These are phyloP conservation scores for Apiospora hydei DNA, from an alignment of 2,329 filamentous ascomycete genomes.

Conservation along the genomic window DNA sequence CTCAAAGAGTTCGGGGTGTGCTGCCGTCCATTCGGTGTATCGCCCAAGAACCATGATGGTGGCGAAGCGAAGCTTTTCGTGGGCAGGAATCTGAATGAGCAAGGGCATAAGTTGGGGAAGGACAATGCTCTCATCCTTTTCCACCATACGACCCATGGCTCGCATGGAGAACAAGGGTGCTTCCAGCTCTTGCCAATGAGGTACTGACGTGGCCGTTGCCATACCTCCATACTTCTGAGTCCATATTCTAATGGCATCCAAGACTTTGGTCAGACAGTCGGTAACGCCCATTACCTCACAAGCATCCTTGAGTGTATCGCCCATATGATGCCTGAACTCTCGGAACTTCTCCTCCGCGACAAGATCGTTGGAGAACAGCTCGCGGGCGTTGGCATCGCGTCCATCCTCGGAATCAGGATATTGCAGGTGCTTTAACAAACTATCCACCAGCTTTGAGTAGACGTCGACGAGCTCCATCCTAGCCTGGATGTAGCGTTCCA, in stretches of 20 bases:
- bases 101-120: slow-evolving; percentile 91
- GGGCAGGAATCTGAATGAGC: slow-evolving; percentile 90
- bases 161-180: slow-evolving; percentile 94
- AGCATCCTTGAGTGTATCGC: slow-evolving; percentile 95
- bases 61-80: slow-evolving; percentile 98
- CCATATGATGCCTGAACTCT: slow-evolving; percentile 96
- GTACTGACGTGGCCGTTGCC: slow-evolving; percentile 76
- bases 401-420: slow-evolving; percentile 80
- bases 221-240: slow-evolving; percentile 81
- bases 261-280: slow-evolving; percentile 89
- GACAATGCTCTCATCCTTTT: slow-evolving; percentile 84
- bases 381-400: slow-evolving; percentile 64
- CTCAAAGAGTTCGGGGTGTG: slow-evolving; percentile 91
- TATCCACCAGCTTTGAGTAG: slow-evolving; percentile 88
- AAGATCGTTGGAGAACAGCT: slow-evolving; percentile 94
- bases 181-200: slow-evolving; percentile 95
- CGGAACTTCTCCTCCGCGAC: slow-evolving; percentile 97
- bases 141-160: slow-evolving; percentile 96
- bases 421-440: slow-evolving; percentile 89
- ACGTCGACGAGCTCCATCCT: slow-evolving; percentile 79
- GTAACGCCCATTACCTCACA: slow-evolving; percentile 96
- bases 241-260: slow-evolving; percentile 86
- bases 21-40: slow-evolving; percentile 97
- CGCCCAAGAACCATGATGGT: slow-evolving; percentile 96
- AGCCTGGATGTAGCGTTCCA: slow-evolving; percentile 88